phyloP scores from a whole-genome alignment of 257 asterid species.

The Henckelia pumila region DNA sequence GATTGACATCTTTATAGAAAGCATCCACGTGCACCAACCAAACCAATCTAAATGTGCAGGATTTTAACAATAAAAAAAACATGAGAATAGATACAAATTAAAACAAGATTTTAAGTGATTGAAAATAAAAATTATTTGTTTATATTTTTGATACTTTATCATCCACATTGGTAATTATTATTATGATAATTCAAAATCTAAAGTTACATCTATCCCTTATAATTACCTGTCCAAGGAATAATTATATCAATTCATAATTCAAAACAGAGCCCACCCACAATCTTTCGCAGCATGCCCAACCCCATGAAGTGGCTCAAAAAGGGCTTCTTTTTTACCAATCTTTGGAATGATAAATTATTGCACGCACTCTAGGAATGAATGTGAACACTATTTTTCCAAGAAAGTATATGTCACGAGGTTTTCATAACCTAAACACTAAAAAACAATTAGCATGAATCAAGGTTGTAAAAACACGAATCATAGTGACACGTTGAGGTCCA shows the following conservation, averaged over 20 bases:
- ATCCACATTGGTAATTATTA: too few species aligned
- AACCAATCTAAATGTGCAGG: too few species aligned
- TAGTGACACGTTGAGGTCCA: too few species aligned
- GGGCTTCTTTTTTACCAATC: not conserved
- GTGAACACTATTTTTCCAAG: slow-evolving; percentile 5
- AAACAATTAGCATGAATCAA: too few species aligned
- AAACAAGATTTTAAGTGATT: too few species aligned
- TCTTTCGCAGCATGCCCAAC: slow-evolving; percentile 20
- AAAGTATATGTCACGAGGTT: slow-evolving; percentile 6
- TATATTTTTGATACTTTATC: too few species aligned
- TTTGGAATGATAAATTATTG: not conserved
- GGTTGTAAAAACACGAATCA: too few species aligned
- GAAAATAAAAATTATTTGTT: too few species aligned
- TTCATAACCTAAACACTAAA: not conserved
- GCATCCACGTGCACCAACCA: too few species aligned
- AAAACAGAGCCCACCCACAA: slow-evolving; percentile 1
- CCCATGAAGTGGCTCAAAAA: slow-evolving; percentile 12
- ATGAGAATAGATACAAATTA: too few species aligned
- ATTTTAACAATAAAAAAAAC: too few species aligned
- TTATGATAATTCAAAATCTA: slow-evolving; percentile 11
- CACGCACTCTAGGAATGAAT: not conserved
- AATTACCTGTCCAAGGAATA: not conserved
- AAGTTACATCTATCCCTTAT: not conserved
- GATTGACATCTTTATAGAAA: too few species aligned
- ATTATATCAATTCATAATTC: not conserved